These are phyloP conservation scores for Singerocomus rubriflavus DNA, from an alignment of 1,284 basidiomycete genomes.

Conservation along the genomic window DNA sequence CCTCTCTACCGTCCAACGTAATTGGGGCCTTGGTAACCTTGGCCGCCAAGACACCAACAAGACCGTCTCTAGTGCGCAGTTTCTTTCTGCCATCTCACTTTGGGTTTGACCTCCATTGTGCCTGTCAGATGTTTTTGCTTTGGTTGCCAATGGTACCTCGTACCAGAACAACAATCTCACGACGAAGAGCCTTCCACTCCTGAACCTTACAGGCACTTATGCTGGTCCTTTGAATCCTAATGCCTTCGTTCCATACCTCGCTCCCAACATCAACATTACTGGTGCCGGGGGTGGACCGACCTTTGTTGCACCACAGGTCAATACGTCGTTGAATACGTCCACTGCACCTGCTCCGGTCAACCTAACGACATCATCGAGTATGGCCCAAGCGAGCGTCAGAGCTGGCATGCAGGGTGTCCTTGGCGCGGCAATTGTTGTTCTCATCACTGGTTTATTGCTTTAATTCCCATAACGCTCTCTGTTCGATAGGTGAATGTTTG, in stretches of 20 bases:
- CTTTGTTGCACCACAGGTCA: slow-evolving; percentile 35
- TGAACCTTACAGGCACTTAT: slow-evolving; percentile 32
- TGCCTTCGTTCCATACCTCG: slow-evolving; percentile 41
- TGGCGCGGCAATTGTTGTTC: slow-evolving; percentile 8
- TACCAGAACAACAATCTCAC: slow-evolving; percentile 36
- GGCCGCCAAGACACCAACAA: slow-evolving; percentile 57
- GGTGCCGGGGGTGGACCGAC: slow-evolving; percentile 43
- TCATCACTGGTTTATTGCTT: slow-evolving; percentile 13
- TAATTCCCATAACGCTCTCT: not conserved
- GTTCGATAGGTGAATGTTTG: not conserved
- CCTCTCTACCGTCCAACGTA: slow-evolving; percentile 59
- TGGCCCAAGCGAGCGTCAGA: slow-evolving; percentile 1
- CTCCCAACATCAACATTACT: slow-evolving; percentile 36
- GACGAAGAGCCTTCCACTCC: slow-evolving; percentile 25
- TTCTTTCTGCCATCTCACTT: not conserved
- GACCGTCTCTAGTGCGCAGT: slow-evolving; percentile 29
- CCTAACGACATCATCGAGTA: slow-evolving; percentile 28
- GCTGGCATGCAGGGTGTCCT: slow-evolving; percentile 11
- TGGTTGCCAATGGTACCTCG: slow-evolving; percentile 41
- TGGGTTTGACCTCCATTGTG: not conserved
- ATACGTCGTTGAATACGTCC: slow-evolving; percentile 35
- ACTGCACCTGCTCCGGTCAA: slow-evolving; percentile 41
- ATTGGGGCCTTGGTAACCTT: slow-evolving; percentile 62
- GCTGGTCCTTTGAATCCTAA: slow-evolving; percentile 36
- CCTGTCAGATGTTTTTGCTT: slow-evolving; percentile 44